Evolutionary conservation across 768 basidiomycete species (phyloP).

Genomic region (Amanita muscaria): DNA sequence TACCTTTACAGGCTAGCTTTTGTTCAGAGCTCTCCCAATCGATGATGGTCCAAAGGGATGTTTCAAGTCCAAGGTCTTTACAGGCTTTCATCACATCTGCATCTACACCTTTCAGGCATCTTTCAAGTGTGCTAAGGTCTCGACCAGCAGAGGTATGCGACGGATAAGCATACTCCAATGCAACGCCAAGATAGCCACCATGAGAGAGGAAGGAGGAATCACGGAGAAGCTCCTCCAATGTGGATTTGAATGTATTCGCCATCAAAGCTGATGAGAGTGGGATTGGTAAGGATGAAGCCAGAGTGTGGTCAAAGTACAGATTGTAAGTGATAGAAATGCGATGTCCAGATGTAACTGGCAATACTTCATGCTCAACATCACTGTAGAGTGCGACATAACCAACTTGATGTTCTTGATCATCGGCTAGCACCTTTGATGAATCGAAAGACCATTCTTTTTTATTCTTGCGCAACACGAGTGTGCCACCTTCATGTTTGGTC

Average conservation of each 20-base stretch:
- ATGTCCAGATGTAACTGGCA: conserved; percentile 26
- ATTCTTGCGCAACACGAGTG: conserved; percentile 27
- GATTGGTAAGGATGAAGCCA: background rate
- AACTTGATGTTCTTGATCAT: conserved; percentile 16
- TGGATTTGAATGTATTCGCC: conserved; percentile 13
- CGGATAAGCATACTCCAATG: conserved; percentile 27
- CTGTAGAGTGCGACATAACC: conserved; percentile 28
- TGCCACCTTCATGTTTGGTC: conserved; percentile 36
- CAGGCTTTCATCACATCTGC: conserved; percentile 16
- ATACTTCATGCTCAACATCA: conserved; percentile 35
- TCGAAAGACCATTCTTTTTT: conserved; percentile 30
- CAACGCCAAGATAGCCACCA: conserved; percentile 28
- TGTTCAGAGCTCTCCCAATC: background rate
- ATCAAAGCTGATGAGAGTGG: conserved; percentile 11
- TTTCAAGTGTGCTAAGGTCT: conserved; percentile 11
- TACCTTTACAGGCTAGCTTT: background rate
- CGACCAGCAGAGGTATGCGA: conserved; percentile 9
- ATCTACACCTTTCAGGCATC: conserved; percentile 23
- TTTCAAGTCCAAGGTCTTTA: conserved; percentile 12
- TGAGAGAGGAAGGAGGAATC: conserved; percentile 20
- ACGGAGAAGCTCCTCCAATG: conserved; percentile 13
- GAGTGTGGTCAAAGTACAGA: conserved; percentile 21
- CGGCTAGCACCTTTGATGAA: conserved; percentile 17
- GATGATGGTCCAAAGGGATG: conserved; percentile 17
- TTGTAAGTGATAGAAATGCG: conserved; percentile 36